phyloP scores from a whole-genome alignment of 2,329 filamentous ascomycete genomes.

The Elsinoe australis region DNA sequence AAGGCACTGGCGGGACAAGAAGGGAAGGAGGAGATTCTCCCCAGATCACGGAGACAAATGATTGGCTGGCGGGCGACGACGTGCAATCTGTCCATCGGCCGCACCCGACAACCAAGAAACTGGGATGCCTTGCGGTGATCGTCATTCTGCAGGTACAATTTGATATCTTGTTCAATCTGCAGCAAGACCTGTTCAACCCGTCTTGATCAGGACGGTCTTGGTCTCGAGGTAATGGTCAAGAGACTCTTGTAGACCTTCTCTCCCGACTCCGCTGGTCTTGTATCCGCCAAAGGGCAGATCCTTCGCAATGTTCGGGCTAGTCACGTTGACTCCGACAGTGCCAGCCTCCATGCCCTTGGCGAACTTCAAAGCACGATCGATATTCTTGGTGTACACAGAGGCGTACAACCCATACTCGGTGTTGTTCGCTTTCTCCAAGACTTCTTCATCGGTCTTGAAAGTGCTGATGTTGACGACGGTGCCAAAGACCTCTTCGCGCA shows the following conservation, averaged over 20 bases:
- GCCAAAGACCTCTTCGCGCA: constrained; percentile 34
- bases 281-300: constrained; percentile 39
- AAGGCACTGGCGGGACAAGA: constrained; percentile 1
- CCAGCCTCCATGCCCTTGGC: constrained; percentile 36
- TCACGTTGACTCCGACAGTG: constrained; percentile 37
- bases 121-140: too few relatives aligned
- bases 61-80: background rate
- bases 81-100: constrained; percentile 15
- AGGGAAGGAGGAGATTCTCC: constrained; percentile 14
- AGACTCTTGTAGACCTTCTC: constrained; percentile 9
- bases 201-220: constrained; percentile 17
- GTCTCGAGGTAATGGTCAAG: constrained; percentile 17
- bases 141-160: too few relatives aligned
- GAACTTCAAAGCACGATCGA: constrained; percentile 33
- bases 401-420: constrained; percentile 35
- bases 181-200: background rate
- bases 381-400: constrained; percentile 33
- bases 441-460: constrained; percentile 33
- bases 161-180: too few relatives aligned
- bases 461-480: constrained; percentile 33
- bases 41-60: background rate
- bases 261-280: constrained; percentile 24
- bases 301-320: constrained; percentile 28
- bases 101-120: background rate
- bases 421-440: constrained; percentile 31